These are phyloP conservation scores for Claviceps lovelessii DNA, from an alignment of 2,329 filamentous ascomycete species.

Conservation along the genomic window DNA sequence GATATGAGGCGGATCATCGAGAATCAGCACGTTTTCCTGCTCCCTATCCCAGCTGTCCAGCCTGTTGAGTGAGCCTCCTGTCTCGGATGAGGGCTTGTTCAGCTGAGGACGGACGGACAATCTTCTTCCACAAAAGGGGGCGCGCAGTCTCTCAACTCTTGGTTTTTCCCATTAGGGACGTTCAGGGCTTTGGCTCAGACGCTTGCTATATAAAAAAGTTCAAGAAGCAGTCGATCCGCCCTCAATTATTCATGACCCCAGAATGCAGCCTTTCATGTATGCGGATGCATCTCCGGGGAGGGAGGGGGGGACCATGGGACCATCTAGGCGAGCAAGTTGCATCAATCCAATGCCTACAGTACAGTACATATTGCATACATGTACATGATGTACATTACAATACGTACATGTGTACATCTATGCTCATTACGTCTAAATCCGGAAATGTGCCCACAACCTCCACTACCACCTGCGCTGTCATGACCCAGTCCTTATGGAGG, in stretches of 20 bases:
- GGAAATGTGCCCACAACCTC: slow-evolving; percentile 1
- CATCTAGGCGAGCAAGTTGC: slow-evolving; percentile 3
- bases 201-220: background rate
- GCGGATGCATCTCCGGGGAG: slow-evolving; percentile 5
- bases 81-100: background rate
- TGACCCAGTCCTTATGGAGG: background rate
- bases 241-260: background rate
- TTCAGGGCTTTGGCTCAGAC: background rate
- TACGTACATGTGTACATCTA: no score
- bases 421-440: background rate
- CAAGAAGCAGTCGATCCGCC: slow-evolving; percentile 2
- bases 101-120: background rate
- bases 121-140: background rate
- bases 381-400: background rate
- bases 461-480: background rate
- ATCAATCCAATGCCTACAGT: background rate
- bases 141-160: background rate
- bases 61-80: background rate
- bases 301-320: background rate
- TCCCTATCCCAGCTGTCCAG: background rate
- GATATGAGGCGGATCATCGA: background rate
- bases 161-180: background rate
- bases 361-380: background rate
- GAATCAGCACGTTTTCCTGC: background rate
- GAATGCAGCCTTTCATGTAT: slow-evolving; percentile 4